Conservation (phyloP, 495 filamentous ascomycete genomes). For the Xylaria flabelliformis region DNA sequence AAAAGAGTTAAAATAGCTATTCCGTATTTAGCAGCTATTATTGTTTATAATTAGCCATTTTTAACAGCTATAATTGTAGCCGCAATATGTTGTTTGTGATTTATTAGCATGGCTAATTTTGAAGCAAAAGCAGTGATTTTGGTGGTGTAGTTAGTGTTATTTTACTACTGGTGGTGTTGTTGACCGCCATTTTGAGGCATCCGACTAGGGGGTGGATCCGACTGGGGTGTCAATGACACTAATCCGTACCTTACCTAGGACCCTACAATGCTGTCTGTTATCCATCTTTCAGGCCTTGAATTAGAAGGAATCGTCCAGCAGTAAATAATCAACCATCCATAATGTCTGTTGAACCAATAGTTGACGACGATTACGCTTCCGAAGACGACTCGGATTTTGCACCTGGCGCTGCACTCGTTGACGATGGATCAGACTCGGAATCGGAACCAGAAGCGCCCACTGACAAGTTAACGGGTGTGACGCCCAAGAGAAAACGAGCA, state of each 20-base stretch:
- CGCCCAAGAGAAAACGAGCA: slow-evolving; percentile 47
- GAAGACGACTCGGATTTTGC: slow-evolving; percentile 79
- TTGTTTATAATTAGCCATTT: too few relatives aligned
- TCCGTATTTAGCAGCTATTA: too few relatives aligned
- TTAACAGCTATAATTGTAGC: too few relatives aligned
- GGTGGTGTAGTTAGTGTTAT: too few relatives aligned
- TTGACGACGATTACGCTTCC: slow-evolving; percentile 70
- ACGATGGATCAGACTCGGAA: slow-evolving; percentile 45
- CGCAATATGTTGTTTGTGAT: too few relatives aligned
- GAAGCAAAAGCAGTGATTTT: too few relatives aligned
- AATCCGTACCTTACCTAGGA: not conserved
- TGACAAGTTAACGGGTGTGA: slow-evolving; percentile 22
- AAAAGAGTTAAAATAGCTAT: too few relatives aligned
- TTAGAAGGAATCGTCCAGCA: not conserved
- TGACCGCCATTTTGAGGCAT: too few relatives aligned
- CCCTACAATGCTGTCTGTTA: not conserved
- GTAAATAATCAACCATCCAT: not conserved
- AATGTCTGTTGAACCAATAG: slow-evolving; percentile 32
- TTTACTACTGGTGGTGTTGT: too few relatives aligned
- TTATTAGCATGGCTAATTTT: too few relatives aligned
- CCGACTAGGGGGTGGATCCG: too few relatives aligned
- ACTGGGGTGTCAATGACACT: too few relatives aligned
- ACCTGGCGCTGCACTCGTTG: slow-evolving; percentile 60
- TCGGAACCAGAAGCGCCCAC: slow-evolving; percentile 48
- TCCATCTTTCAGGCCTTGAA: not conserved